Evolutionary conservation across 768 basidiomycete species (phyloP).

Genomic region (Psilocybe tampanensis): DNA sequence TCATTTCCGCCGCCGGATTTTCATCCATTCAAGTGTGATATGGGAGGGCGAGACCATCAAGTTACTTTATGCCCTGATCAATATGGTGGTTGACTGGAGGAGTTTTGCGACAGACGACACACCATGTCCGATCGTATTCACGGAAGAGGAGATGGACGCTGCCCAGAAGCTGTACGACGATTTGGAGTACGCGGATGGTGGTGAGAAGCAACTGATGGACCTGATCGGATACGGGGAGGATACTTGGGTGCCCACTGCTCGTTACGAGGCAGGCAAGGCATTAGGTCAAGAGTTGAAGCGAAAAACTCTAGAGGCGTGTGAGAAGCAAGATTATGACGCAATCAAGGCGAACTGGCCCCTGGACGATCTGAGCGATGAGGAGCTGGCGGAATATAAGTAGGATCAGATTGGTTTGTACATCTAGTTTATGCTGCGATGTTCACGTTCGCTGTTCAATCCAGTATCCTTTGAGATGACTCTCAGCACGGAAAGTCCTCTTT

Average conservation of each 20-base stretch:
- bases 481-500: too few relatives aligned
- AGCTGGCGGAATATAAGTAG: constrained; percentile 11
- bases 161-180: constrained; percentile 27
- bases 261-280: constrained; percentile 32
- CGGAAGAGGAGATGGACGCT: constrained; percentile 24
- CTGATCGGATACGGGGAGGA: constrained; percentile 24
- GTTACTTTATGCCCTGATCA: constrained; percentile 29
- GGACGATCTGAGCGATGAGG: constrained; percentile 41
- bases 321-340: constrained; percentile 23
- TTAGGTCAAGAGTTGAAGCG: constrained; percentile 22
- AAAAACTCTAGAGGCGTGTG: constrained; percentile 19
- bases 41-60: constrained; percentile 39
- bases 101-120: constrained; percentile 22
- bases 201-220: constrained; percentile 19
- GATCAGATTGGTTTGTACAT: too few relatives aligned
- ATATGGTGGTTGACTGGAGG: constrained; percentile 26
- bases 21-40: constrained; percentile 24
- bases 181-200: constrained; percentile 16
- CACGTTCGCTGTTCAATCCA: too few relatives aligned
- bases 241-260: constrained; percentile 32
- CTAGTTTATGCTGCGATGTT: too few relatives aligned
- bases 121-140: constrained; percentile 34
- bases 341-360: constrained; percentile 36
- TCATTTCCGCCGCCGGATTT: constrained; percentile 28
- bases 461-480: too few relatives aligned